Percentiles rank a stretch among this genome's conserved stretches.
phyloP scores from a whole-genome alignment of 2,329 filamentous ascomycete species.

The Diaporthe sp. region DNA sequence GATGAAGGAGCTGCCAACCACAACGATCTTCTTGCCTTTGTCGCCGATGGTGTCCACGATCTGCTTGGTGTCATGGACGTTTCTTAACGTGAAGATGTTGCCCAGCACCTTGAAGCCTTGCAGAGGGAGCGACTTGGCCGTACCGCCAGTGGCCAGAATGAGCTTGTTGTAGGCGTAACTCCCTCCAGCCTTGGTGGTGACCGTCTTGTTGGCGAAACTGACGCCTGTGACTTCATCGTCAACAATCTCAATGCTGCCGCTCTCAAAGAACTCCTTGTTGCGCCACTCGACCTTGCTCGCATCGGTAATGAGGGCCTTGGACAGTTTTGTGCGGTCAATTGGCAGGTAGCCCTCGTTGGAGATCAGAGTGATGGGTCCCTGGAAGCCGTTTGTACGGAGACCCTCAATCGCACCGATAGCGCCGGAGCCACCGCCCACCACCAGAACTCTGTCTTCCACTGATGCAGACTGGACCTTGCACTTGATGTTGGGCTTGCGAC shows the following conservation, averaged over 20 bases:
- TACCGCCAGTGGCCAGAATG: slow-evolving; percentile 89
- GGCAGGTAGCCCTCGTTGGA: slow-evolving; percentile 87
- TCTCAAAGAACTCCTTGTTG: slow-evolving; percentile 81
- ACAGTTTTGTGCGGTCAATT: slow-evolving; percentile 95
- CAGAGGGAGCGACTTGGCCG: slow-evolving; percentile 80
- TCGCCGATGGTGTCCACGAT: slow-evolving; percentile 86
- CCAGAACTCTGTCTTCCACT: slow-evolving; percentile 77
- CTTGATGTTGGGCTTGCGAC: slow-evolving; percentile 80
- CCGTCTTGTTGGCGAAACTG: slow-evolving; percentile 80
- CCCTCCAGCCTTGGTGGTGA: slow-evolving; percentile 81
- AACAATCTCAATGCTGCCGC: slow-evolving; percentile 69
- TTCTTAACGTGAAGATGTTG: slow-evolving; percentile 90
- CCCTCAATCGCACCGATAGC: slow-evolving; percentile 86
- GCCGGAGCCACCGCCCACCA: slow-evolving; percentile 90
- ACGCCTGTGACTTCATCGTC: slow-evolving; percentile 78
- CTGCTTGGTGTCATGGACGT: slow-evolving; percentile 79
- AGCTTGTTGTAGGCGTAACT: slow-evolving; percentile 87
- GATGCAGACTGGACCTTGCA: slow-evolving; percentile 66
- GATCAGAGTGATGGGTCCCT: slow-evolving; percentile 85
- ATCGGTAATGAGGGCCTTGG: slow-evolving; percentile 91
- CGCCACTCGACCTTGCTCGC: slow-evolving; percentile 82
- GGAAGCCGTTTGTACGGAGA: slow-evolving; percentile 85
- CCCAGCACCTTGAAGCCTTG: slow-evolving; percentile 87
- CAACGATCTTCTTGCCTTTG: slow-evolving; percentile 90
- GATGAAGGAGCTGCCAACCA: slow-evolving; percentile 95